Base-by-base conservation (phyloP, 176 grass and related monocot genomes). In the Avena eriantha region DNA sequence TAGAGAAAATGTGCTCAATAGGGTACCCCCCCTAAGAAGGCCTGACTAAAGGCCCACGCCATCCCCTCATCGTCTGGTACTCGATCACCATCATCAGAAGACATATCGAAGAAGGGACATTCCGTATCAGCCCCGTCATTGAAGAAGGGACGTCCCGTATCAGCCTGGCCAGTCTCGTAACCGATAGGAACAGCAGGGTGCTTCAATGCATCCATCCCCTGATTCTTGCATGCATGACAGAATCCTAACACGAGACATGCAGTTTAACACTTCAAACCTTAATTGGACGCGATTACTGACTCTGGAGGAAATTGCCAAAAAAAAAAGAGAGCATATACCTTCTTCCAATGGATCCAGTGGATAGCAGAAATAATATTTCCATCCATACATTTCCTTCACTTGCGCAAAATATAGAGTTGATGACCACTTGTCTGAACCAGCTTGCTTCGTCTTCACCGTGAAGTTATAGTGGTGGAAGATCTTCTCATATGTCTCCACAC, bases 341-440 rank as follows among this genome's bases (percentile, higher is more conserved):
- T 41, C 18, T n/a, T 87, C 78, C 3, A 14, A 15, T 24, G 67
- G 68, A 4, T 81, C 56, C 4, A 81, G 19, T 8, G 26, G 68
- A 0, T 46, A 43, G 2, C 77, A 81, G 3, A 74, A 87, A 21
- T 87, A 87, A 34, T 9, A 39, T 17, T 87, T 87, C 1, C 0
- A 3, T 5, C 85, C 85, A 74, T 73, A 81, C 5, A 81, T 64
- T 36, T 87, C 68, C 29, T 87, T 87, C 55, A 87, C 85, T 74
- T 87, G 68, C 2, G 13, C 85, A 41, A 87, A 74, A 33, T 81
- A 87, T 0, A 49, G 17, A 8, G 8, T 21, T 14, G 68, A 71
- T 22, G 68, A 71, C 68, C 68, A 71, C 19, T 71, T 71, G 18
- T 71, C 36, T 45, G 35, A n/a, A 43, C 68, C 68, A 71, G 36